Evolutionary conservation across 768 basidiomycete species (phyloP).

Genomic region (Auricularia sp.): DNA sequence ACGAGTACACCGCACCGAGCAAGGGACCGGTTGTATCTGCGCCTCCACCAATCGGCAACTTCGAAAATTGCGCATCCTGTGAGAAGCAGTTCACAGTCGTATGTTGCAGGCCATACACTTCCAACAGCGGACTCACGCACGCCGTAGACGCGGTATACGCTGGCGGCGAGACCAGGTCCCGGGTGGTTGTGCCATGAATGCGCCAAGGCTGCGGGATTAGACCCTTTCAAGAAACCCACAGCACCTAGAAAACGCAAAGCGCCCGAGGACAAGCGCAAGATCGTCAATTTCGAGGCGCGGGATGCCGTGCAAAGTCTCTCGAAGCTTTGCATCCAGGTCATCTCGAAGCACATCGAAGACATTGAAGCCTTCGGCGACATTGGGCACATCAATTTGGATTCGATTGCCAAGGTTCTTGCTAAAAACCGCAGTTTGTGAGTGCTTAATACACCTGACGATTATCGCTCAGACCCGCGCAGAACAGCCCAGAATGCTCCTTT

Average conservation of each 20-base stretch:
- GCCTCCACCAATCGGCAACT: slow-evolving; percentile 67
- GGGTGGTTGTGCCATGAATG: slow-evolving; percentile 83
- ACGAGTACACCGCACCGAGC: slow-evolving; percentile 57
- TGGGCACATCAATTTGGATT: slow-evolving; percentile 72
- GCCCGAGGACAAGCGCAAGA: slow-evolving; percentile 54
- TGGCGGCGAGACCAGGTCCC: slow-evolving; percentile 55
- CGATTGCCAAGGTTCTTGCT: slow-evolving; percentile 72
- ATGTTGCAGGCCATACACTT: slow-evolving; percentile 16
- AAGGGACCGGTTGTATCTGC: slow-evolving; percentile 33
- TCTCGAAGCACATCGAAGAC: slow-evolving; percentile 79
- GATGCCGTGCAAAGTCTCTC: slow-evolving; percentile 64
- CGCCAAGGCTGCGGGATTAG: slow-evolving; percentile 62
- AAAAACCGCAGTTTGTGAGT: slow-evolving; percentile 73
- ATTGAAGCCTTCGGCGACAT: slow-evolving; percentile 86
- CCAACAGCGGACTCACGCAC: slow-evolving; percentile 1
- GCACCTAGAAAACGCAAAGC: slow-evolving; percentile 52
- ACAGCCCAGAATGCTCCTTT: slow-evolving; percentile 70
- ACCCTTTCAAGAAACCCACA: slow-evolving; percentile 78
- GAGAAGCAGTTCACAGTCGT: slow-evolving; percentile 83
- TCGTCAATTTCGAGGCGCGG: slow-evolving; percentile 51
- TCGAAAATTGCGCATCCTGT: slow-evolving; percentile 75
- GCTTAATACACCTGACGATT: neutral
- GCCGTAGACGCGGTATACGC: slow-evolving; percentile 74
- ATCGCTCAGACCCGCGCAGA: slow-evolving; percentile 28
- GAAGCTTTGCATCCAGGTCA: slow-evolving; percentile 75